Evolutionary conservation across 768 basidiomycete genomes (phyloP).

Genomic region (Naganishia vaughanmartiniae): DNA sequence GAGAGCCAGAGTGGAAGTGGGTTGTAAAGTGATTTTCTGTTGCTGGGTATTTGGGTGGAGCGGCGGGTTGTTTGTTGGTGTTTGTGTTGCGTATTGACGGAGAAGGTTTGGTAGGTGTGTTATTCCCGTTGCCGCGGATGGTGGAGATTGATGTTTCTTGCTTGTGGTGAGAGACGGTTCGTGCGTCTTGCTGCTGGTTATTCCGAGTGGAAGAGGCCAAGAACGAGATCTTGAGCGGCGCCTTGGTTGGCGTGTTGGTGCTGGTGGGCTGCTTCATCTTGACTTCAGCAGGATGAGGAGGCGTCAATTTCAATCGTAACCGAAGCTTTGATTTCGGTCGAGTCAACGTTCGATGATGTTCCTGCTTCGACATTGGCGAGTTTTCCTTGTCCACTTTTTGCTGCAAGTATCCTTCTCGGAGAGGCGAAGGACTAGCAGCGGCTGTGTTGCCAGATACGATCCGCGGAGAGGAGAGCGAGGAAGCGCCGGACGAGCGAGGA

Average conservation of each 20-base stretch:
- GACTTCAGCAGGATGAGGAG: conserved; percentile 38
- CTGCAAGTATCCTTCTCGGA: background rate
- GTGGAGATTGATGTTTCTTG: conserved; percentile 12
- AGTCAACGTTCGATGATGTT: conserved; percentile 33
- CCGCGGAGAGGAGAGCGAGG: background rate
- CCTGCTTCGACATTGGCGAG: background rate
- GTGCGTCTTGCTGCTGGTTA: conserved; percentile 14
- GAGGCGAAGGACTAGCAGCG: background rate
- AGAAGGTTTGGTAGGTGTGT: background rate
- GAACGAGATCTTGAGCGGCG: conserved; percentile 4
- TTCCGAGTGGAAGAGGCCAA: conserved; percentile 7
- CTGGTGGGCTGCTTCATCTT: conserved; percentile 3
- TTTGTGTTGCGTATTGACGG: background rate
- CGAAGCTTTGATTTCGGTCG: conserved; percentile 48
- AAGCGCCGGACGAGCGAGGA: background rate
- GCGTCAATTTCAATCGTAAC: conserved; percentile 46
- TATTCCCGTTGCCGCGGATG: background rate
- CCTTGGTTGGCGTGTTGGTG: background rate
- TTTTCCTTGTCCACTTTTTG: background rate
- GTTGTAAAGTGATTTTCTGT: conserved; percentile 3
- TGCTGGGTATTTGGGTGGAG: background rate
- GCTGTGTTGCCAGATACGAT: no score
- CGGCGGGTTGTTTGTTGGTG: background rate
- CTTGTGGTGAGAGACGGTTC: conserved; percentile 1
- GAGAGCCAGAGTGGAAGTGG: conserved; percentile 14